Evolutionary conservation across 208 protist genomes (phyloP), one percentile per base, ranked within the genome.

Genomic region (Naegleria gruberi): DNA sequence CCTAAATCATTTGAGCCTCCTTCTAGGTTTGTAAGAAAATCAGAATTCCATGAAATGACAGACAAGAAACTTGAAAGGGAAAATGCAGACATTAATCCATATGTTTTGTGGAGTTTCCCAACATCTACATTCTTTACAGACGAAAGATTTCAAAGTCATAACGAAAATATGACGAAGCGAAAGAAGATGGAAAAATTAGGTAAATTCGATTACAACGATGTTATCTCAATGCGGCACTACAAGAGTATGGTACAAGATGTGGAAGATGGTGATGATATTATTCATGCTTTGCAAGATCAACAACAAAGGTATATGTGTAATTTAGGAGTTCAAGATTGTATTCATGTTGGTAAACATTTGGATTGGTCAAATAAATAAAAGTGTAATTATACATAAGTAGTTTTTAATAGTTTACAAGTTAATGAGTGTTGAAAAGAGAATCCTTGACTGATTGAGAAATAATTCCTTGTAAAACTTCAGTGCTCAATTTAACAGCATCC

Each of bases 381-480:
- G 15, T 15, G 15, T 15, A 55, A 55, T 55, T 55, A 55, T 5
- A 55, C 46, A 5, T 19, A 55, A 55, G 8, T 55, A 55, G 46
- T 55, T 55, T 19, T 15, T 19, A 65, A 65, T 65, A 30, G 2
- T 65, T 30, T 23, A 65, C 30, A 1, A 65, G 15, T 65, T 65
- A 65, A 65, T 65, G 17, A 37, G 19, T 37, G n/a, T 89, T 89
- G n/a, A 89, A 89, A 19, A 89, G n/a, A n/a, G 44, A 17, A 89
- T 89, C 34, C 43, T 89, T 89, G 30, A 34, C 19, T 8, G 41
- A 45, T 74, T 89, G 85, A 40, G 44, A 41, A 15, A 89, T 44
- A 7, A 41, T 44, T n/a, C 85, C 85, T 74, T 41, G 23, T 10
- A 89, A 74, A 17, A 74, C 46, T n/a, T 89, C 85, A n/a, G 41